Percentiles rank a stretch among this genome's conserved stretches.
Evolutionary conservation across 805 yeast genomes (phyloP).

Genomic region (Hanseniaspora thailandica): DNA sequence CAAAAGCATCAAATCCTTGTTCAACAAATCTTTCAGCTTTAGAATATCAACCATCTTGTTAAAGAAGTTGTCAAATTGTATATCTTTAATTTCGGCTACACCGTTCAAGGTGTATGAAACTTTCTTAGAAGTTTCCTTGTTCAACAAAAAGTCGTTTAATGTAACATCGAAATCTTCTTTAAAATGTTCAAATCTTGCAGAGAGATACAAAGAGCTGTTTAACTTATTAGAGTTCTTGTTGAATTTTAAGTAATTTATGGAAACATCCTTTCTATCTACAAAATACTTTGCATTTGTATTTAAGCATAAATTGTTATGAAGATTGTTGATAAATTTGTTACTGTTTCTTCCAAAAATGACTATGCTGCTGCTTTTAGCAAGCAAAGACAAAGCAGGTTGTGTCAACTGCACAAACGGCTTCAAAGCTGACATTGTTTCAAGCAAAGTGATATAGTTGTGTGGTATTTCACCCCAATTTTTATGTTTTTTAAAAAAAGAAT

Average conservation of each 20-base stretch:
- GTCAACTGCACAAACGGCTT: neutral
- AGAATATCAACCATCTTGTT: conserved; percentile 38
- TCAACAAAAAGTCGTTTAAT: conserved; percentile 1
- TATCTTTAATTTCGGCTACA: conserved; percentile 17
- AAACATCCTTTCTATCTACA: neutral
- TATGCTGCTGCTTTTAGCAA: neutral
- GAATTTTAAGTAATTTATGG: conserved; percentile 7
- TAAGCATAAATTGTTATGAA: neutral
- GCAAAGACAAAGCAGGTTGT: neutral
- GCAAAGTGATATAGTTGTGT: too few relatives aligned
- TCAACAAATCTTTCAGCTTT: conserved; percentile 43
- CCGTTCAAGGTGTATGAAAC: conserved; percentile 4
- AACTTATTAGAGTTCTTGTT: conserved; percentile 8
- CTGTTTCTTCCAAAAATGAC: conserved; percentile 7
- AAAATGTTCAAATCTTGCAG: conserved; percentile 80
- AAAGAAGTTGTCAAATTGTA: conserved; percentile 30
- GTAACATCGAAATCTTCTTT: conserved; percentile 66
- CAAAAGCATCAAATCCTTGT: conserved; percentile 72
- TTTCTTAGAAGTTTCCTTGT: conserved; percentile 4
- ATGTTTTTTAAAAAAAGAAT: too few relatives aligned
- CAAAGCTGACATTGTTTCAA: neutral
- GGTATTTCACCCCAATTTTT: too few relatives aligned
- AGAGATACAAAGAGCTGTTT: conserved; percentile 48
- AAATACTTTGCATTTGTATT: neutral
- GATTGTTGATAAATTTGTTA: neutral